Evolutionary conservation across 306 rosid genomes (phyloP).

Genomic region (Prunus salicina): DNA sequence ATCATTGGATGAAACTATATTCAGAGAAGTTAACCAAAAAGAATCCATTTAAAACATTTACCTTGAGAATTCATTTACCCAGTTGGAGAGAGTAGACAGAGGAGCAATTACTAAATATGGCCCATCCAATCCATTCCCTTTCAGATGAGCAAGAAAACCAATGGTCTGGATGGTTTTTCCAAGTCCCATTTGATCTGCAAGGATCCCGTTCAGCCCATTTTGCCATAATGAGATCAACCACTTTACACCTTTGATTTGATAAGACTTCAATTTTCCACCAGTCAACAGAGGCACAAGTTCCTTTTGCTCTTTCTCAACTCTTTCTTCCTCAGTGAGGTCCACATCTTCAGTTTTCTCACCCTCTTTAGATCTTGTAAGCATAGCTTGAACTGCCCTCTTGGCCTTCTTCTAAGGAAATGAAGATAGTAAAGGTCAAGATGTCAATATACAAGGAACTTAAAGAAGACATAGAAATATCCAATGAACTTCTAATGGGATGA

Average conservation of each 20-base stretch:
- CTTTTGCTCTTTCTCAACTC: constrained; percentile 67
- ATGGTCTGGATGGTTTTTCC: constrained; percentile 99
- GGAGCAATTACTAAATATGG: constrained; percentile 93
- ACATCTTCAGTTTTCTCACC: constrained; percentile 49
- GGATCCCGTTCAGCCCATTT: constrained; percentile 97
- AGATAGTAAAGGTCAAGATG: not conserved
- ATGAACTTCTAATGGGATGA: not conserved
- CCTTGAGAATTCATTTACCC: constrained; percentile 87
- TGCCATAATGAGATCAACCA: constrained; percentile 99
- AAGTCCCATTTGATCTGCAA: constrained; percentile 99
- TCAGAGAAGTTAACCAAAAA: constrained; percentile 1
- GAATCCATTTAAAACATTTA: constrained; percentile 21
- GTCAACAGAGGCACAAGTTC: constrained; percentile 85
- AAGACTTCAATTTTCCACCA: constrained; percentile 82
- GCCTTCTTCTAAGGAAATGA: constrained; percentile 59
- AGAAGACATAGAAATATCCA: not conserved
- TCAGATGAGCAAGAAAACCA: constrained; percentile 84
- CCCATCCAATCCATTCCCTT: constrained; percentile 81
- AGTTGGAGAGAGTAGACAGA: constrained; percentile 91
- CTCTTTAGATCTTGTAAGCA: constrained; percentile 90
- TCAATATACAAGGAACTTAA: not conserved
- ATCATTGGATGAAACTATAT: constrained; percentile 5
- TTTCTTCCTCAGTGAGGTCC: constrained; percentile 64
- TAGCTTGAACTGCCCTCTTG: constrained; percentile 86
- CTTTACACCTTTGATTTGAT: constrained; percentile 91